Conservation (phyloP, 768 basidiomycete genomes). For the Fibroporia radiculosa region DNA sequence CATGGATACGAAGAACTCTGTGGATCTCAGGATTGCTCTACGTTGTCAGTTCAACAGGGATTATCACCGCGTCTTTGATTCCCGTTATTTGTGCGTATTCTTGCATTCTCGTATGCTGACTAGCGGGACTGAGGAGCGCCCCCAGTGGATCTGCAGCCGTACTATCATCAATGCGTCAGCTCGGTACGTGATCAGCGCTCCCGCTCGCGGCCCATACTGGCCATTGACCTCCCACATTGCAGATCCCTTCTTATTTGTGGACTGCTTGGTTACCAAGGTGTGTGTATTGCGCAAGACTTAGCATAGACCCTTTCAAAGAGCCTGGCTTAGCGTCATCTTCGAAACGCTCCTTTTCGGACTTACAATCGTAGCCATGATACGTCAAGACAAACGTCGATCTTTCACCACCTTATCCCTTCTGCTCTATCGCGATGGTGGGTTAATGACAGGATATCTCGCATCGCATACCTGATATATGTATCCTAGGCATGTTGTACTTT, state of each 20-base stretch:
- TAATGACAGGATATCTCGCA: not conserved
- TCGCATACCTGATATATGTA: not conserved
- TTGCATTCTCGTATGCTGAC: not conserved
- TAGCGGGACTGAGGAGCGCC: not conserved
- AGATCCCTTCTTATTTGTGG: slow-evolving; percentile 22
- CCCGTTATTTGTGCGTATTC: slow-evolving; percentile 16
- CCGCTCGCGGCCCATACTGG: not conserved
- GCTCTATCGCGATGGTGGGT: slow-evolving; percentile 21
- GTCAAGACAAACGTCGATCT: slow-evolving; percentile 14
- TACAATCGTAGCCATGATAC: slow-evolving; percentile 17
- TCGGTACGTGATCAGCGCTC: slow-evolving; percentile 8
- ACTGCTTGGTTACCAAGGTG: slow-evolving; percentile 22
- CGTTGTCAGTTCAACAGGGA: slow-evolving; percentile 12
- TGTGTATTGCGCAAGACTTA: not conserved
- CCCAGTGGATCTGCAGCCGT: slow-evolving; percentile 16
- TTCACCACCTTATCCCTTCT: slow-evolving; percentile 18
- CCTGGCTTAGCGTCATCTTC: slow-evolving; percentile 15
- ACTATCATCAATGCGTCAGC: slow-evolving; percentile 20
- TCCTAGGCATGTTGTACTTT: slow-evolving; percentile 20
- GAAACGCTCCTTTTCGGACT: slow-evolving; percentile 22
- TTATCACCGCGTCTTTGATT: slow-evolving; percentile 17
- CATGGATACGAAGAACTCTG: slow-evolving; percentile 17
- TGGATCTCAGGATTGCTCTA: slow-evolving; percentile 16
- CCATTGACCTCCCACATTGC: no score
- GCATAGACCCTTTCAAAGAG: not conserved